Evolutionary conservation across 1,139 yeast species (phyloP), one percentile per base, ranked within the genome.

Genomic region (Saccharomycopsis crataegensis): DNA sequence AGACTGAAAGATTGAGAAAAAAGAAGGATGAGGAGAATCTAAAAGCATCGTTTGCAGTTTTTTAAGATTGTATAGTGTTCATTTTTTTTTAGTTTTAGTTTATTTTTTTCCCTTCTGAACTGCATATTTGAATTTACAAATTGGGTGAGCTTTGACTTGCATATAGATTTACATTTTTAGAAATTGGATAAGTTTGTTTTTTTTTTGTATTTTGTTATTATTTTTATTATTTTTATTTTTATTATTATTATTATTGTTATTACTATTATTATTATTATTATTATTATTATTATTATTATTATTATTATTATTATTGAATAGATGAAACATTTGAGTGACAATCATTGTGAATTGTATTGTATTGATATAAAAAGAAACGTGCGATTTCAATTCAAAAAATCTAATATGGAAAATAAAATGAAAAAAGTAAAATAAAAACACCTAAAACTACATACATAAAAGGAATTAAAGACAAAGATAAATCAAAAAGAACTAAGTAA

Each of bases 21-120:
- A 70, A 77, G 57, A 83, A 85, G 58, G 96, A 91, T 67, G 78
- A 74, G 51, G 83, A 82, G 60, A 84, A 84, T 62, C 67, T 85
- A 57, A 80, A 82, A 61, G 78, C 70, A 28, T 69, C 67, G 41
- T 70, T 73, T 57, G 70, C 69, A 17, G 48, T 43, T 5, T 55
- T 51, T 40, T 54, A 49, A 31, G 14, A n/a, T 22, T 48, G 17
- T 22, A 38, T 9, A 47, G 14, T 36, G 40, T n/a, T 12, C 5
- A 36, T 12, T 11, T 2, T 22, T 12, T 36, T 36, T 36, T 36
- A 3, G 2, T 36, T 12, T 36, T 36, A 3, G 12, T 22, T 22
- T 22, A 3, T 22, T 22, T 22, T 22, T 22, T 22, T n/a, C n/a
- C n/a, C 28, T 22, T 22, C 2, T 22, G 28, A 22, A 22, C 4